Evolutionary conservation across 192 early-diverging fungal genomes (phyloP).

Genomic region (Coemansia sp.): DNA sequence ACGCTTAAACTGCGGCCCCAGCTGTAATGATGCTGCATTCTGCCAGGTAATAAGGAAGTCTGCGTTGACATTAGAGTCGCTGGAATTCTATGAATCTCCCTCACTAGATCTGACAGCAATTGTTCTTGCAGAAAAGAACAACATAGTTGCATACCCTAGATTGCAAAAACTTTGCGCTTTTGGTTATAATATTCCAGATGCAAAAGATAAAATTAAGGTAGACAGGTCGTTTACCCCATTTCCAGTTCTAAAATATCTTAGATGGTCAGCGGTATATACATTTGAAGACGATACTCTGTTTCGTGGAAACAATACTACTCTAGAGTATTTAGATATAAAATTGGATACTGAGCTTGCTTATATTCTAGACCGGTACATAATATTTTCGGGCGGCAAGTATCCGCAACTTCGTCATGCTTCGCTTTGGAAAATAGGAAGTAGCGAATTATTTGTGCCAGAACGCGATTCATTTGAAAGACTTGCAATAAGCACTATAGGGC

Average conservation of each 20-base stretch:
- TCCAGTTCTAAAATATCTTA: constrained; percentile 18
- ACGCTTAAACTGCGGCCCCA: neutral
- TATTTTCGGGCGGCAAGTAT: constrained; percentile 10
- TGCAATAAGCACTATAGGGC: neutral
- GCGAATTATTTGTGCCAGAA: neutral
- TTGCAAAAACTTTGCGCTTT: neutral
- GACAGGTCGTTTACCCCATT: constrained; percentile 12
- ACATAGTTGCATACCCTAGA: neutral
- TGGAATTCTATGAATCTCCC: neutral
- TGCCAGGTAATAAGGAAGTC: neutral
- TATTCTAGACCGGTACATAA: neutral
- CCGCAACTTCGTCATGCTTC: constrained; percentile 2
- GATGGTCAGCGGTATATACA: neutral
- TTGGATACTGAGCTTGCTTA: constrained; percentile 7
- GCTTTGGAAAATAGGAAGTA: neutral
- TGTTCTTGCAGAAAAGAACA: neutral
- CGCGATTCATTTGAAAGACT: neutral
- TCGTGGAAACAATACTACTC: constrained; percentile 7
- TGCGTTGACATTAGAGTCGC: neutral
- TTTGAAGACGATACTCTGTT: constrained; percentile 10
- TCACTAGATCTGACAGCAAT: neutral
- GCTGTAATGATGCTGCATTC: neutral
- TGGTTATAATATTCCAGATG: neutral
- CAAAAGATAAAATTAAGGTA: neutral
- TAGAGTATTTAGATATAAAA: constrained; percentile 19